Percentiles rank a stretch among this genome's conserved stretches.
These are phyloP conservation scores for Russula virescens DNA, from an alignment of 768 basidiomycete genomes.

Conservation along the genomic window DNA sequence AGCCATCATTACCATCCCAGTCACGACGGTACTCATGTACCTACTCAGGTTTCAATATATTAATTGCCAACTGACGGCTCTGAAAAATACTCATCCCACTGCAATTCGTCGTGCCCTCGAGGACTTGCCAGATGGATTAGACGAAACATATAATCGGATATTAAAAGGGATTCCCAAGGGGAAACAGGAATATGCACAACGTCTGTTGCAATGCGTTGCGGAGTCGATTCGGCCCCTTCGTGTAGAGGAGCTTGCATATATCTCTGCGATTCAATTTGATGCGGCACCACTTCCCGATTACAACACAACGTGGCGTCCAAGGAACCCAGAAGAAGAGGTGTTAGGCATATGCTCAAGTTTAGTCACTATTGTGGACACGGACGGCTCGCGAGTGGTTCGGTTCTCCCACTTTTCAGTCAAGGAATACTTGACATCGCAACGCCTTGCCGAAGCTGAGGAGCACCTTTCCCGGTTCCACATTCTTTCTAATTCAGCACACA, in stretches of 20 bases:
- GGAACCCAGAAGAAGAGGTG: neutral
- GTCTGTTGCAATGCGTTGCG: neutral
- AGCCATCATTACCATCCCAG: neutral
- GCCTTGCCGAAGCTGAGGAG: neutral
- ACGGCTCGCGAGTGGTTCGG: neutral
- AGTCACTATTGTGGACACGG: neutral
- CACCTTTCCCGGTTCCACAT: neutral
- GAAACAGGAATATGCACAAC: neutral
- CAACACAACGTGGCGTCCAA: neutral
- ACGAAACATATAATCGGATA: neutral
- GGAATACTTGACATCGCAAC: neutral
- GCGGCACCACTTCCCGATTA: neutral
- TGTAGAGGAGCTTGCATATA: neutral
- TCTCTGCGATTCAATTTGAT: neutral
- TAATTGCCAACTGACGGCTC: neutral
- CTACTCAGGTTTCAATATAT: neutral
- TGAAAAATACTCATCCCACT: neutral
- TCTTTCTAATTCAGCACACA: neutral
- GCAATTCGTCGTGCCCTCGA: neutral
- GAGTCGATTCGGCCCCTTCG: neutral
- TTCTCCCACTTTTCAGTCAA: neutral
- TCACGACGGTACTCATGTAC: neutral
- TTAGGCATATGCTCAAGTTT: neutral
- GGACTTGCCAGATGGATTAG: neutral
- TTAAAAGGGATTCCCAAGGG: neutral